Percentiles rank a stretch among this genome's conserved stretches.
phyloP scores from a whole-genome alignment of 768 basidiomycete species.

The Rhodotorula graminis region DNA sequence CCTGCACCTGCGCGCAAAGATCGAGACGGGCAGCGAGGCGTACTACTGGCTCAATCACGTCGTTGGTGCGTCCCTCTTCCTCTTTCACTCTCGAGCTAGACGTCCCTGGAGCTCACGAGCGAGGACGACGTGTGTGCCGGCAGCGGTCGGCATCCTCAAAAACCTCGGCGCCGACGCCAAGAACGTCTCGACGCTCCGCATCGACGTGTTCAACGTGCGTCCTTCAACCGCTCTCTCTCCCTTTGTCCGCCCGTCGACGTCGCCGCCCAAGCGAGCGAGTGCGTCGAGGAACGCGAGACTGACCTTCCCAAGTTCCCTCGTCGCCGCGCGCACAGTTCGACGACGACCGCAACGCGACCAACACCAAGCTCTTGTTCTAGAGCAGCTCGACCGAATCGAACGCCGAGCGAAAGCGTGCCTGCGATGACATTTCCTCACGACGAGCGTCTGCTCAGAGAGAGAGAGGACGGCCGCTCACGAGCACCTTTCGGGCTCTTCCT shows the following conservation, averaged over 20 bases:
- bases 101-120: neutral
- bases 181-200: constrained; percentile 9
- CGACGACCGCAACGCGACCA: neutral
- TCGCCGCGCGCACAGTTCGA: neutral
- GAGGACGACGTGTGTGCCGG: no score
- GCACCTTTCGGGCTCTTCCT: no score
- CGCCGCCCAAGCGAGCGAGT: neutral
- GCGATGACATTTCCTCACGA: no score
- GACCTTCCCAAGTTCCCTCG: neutral
- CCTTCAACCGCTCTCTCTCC: neutral
- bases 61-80: neutral
- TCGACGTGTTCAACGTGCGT: constrained; percentile 4
- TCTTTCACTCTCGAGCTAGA: no score
- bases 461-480: no score
- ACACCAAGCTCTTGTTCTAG: neutral
- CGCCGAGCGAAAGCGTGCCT: no score
- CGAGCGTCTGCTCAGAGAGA: no score
- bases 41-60: constrained; percentile 22
- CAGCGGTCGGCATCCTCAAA: constrained; percentile 8
- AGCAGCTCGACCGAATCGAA: no score
- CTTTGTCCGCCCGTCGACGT: neutral
- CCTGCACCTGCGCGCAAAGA: constrained; percentile 9
- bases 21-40: constrained; percentile 11
- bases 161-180: neutral
- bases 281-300: neutral